phyloP scores from a whole-genome alignment of 148 eudicot species.

The Rhododendron williamsianum region DNA sequence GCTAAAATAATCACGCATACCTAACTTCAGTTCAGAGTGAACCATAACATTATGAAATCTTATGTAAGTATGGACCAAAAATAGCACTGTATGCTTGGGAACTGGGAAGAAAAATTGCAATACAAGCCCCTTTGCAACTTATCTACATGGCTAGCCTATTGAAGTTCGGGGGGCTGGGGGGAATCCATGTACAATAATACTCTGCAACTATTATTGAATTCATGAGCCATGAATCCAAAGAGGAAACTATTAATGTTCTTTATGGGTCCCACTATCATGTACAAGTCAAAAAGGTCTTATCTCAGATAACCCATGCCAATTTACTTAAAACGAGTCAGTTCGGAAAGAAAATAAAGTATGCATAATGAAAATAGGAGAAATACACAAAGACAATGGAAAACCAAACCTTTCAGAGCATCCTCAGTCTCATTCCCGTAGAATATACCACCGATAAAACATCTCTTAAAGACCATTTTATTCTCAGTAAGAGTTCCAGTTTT shows the following conservation, averaged over 20 bases:
- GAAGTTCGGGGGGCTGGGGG: neutral
- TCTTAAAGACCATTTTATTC: constrained; percentile 88
- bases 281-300: neutral
- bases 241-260: neutral
- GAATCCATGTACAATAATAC: neutral
- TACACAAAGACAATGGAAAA: neutral
- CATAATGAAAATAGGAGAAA: neutral
- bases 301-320: neutral
- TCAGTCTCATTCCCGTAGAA: constrained; percentile 89
- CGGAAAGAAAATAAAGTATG: neutral
- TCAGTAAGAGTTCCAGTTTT: constrained; percentile 97
- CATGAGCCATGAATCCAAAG: neutral
- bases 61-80: neutral
- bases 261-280: neutral
- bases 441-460: constrained; percentile 75
- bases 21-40: neutral
- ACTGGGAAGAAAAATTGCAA: neutral
- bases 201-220: neutral
- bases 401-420: constrained; percentile 84
- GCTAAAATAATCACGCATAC: neutral
- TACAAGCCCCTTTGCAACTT: neutral
- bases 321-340: neutral
- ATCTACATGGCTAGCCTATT: neutral
- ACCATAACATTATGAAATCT: neutral
- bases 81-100: neutral